Percentiles rank a stretch among this genome's conserved stretches.
Conservation (phyloP, 2,329 filamentous ascomycete species). For the Penicillium hordei region DNA sequence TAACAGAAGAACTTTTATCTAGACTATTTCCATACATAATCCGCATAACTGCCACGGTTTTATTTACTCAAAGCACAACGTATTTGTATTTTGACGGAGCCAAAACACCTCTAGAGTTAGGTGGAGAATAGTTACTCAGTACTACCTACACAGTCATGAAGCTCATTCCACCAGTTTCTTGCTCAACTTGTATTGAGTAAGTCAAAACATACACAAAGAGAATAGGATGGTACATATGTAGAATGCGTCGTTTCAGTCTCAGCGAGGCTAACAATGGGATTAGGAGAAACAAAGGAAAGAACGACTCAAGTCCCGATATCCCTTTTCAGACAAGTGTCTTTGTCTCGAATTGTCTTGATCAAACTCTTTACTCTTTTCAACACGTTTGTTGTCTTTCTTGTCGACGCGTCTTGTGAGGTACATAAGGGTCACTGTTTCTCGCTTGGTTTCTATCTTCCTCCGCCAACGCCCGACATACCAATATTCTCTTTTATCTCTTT, state of each 20-base stretch:
- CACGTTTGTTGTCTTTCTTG: not conserved
- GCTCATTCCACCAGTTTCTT: not conserved
- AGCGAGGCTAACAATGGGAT: not conserved
- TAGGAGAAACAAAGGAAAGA: not conserved
- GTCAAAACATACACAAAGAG: not conserved
- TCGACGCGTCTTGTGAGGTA: not conserved
- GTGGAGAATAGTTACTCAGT: not conserved
- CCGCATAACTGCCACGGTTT: not conserved
- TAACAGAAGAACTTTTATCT: no score
- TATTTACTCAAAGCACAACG: no score
- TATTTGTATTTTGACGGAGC: not conserved
- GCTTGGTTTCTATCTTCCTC: not conserved
- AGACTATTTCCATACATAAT: no score
- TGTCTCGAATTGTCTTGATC: not conserved
- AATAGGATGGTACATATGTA: not conserved
- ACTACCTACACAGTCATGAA: not conserved
- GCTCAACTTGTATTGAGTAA: no score
- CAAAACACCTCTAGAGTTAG: not conserved
- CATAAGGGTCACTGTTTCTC: not conserved
- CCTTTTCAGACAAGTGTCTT: not conserved
- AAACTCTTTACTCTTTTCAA: not conserved
- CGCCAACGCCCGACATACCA: not conserved
- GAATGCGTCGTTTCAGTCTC: not conserved
- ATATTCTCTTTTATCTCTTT: not conserved
- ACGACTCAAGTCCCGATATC: not conserved